Evolutionary conservation across 176 grass and related monocot species (phyloP), one percentile per base, ranked within the genome.

Genomic region (Metroxylon sagu): DNA sequence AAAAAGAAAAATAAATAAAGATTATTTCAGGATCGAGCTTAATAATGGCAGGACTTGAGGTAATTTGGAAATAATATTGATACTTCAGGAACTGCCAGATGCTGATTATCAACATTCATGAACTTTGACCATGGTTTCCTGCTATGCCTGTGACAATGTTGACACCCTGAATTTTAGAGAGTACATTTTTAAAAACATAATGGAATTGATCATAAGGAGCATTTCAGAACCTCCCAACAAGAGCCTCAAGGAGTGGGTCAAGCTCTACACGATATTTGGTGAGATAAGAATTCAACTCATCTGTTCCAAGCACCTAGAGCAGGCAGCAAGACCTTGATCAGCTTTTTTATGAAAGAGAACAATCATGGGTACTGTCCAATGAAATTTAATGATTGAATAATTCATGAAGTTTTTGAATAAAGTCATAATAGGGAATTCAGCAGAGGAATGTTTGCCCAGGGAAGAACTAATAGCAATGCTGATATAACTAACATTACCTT

Each of bases 261-360:
- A 92, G 81, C 62, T 88, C 66, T 17, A 92, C 67, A 39, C 76
- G 70, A 16, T 98, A 98, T 76, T 81, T 98, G 66, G 75, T 57
- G 5, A 98, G 87, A 70, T 89, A 98, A 48, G 65, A 67, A 74
- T 77, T 77, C 71, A 98, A 74, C 70, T 85, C 79, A 62, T 83
- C 79, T 53, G 87, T 98, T 25, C 87, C 93, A 67, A 92, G 79
- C 79, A 98, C 87, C 93, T 98, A 68, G 53, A 74, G 35, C n/a
- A 25, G 54, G 25, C 16, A 77, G 1, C 6, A 60, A 43, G 35
- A 14, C 7, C 35, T 43, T 43, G 35, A 43, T 12, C 7, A 43
- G 35, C 8, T 43, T 43, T 43, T 43, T 43, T 14, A 43, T 43
- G 35, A 14, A 43, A 43, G 35, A 43, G 35, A 43, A 43, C 10